Base-by-base conservation (phyloP, 805 yeast genomes). In the Myxozyma lipomycoides region DNA sequence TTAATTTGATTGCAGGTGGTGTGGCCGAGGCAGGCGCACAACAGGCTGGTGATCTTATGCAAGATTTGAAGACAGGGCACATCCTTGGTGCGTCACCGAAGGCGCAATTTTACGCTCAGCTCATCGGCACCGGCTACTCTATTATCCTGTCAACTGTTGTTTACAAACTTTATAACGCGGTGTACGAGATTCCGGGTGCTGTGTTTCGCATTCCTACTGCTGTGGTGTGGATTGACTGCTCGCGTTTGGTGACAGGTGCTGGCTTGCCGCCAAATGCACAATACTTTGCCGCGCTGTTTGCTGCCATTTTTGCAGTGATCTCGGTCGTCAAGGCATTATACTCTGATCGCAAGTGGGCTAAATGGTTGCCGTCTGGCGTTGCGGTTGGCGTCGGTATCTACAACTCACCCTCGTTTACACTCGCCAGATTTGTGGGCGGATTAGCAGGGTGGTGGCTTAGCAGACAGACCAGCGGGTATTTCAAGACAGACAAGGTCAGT, bases 21-120 rank as follows among this genome's bases (percentile, higher is more conserved):
- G 82, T 91, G 38, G 95, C 98, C 1, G 98, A 91, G 70, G 97
- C 98, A 0, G 98, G 98, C 6, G 96, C 98, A 2, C 98, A 93
- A 70, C 98, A 91, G 69, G 97, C 98, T 1, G 98, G 98, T 26
- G 98, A 91, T 69, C 73, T 91, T 64, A 86, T 93, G 95, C 98
- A 91, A 71, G 98, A 93, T 69, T 73, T 91, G 60, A 93, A 93
- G 66, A 90, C 98, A 0, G 98, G 98, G 0, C 91, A 86, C 67
- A 68, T 91, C 46, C 63, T 91, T 1, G 95, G 95, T 15, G 97
- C 98, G 0, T 85, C 95, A 0, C 96, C 96, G 17, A 78, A 76
- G 55, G 95, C 95, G 2, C 98, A 93, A 68, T 90, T 93, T 61
- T 64, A 81, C 19, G 98, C 97, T 0, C 98, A 93, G 68, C 59